These are phyloP conservation scores for Irpex sp. DNA, from an alignment of 1,284 basidiomycete genomes.

Conservation along the genomic window DNA sequence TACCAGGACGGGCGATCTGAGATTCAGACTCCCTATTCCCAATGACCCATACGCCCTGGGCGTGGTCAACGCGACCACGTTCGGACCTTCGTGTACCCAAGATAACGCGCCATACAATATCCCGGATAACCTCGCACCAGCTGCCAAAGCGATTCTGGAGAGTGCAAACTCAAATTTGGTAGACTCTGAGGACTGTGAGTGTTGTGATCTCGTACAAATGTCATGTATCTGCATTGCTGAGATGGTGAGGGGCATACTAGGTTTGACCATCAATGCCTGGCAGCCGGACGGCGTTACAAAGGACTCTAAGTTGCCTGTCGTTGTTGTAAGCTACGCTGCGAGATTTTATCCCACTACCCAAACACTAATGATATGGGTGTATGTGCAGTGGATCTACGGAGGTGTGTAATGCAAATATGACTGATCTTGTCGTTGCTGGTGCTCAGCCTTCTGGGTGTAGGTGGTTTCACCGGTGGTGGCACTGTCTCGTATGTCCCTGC, in stretches of 20 bases:
- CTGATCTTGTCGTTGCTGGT: too few species aligned
- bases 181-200: background rate
- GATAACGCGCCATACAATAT: background rate
- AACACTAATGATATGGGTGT: background rate
- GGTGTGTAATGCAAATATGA: constrained; percentile 36
- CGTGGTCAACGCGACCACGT: background rate
- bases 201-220: too few species aligned
- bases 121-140: background rate
- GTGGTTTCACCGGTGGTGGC: background rate
- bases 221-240: too few species aligned
- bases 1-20: background rate
- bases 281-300: constrained; percentile 47
- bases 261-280: constrained; percentile 62
- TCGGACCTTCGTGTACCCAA: background rate
- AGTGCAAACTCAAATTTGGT: background rate
- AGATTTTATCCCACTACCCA: background rate
- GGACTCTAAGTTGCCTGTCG: constrained; percentile 57
- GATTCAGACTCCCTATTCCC: constrained; percentile 1
- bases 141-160: background rate
- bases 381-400: constrained; percentile 57
- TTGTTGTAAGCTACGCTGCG: constrained; percentile 47
- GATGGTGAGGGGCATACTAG: background rate
- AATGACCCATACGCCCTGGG: constrained; percentile 8
- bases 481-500: constrained; percentile 7
- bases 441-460: constrained; percentile 8